Base-by-base conservation (phyloP, 139 green algal species). In the Asterochloris erici region DNA sequence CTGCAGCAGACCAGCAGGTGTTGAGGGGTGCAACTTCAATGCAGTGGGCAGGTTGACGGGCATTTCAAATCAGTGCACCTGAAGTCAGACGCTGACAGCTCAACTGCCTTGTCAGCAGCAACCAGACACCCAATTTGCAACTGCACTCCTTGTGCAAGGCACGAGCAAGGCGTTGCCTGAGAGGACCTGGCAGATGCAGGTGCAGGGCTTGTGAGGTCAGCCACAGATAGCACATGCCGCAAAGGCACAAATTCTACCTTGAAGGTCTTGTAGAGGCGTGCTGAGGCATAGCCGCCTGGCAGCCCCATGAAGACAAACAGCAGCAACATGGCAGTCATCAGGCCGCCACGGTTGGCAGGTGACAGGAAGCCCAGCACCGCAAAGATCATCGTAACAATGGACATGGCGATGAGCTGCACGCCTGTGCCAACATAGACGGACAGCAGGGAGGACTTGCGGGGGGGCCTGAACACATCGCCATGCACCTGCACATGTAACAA, bases 301-400 rank as follows among this genome's bases (percentile, higher is more conserved):
- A 97, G 68, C 68, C 96, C 97, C 95, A 98, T 98, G 90, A 98
- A 98, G 27, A 98, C 95, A 91, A 98, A 99, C 85, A 99, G 93
- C 88, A 99, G 90, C 63, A 98, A 86, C 88, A 97, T 95, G 77
- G 96, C 96, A 0, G 97, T 99, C 92, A 97, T 98, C 10, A 99
- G 92, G 60, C 95, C 95, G n/a, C 97, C 97, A 64, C 97, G 93
- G 90, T 99, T 99, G 80, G 97, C 95, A 0, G 97, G 97, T 9
- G 94, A 98, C 76, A 99, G 89, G 91, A 99, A 99, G 64, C 97
- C 95, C 76, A 99, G 93, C 78, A 98, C 82, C 0, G 97, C 97
- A 89, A 99, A 99, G 24, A 97, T 28, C 89, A 98, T 97, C 60
- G 96, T 98, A 17, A 99, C 90, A 12, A 98, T 29, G 0, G 93